Evolutionary conservation across 345 rosid species (phyloP).

Genomic region (Syzygium aromaticum): DNA sequence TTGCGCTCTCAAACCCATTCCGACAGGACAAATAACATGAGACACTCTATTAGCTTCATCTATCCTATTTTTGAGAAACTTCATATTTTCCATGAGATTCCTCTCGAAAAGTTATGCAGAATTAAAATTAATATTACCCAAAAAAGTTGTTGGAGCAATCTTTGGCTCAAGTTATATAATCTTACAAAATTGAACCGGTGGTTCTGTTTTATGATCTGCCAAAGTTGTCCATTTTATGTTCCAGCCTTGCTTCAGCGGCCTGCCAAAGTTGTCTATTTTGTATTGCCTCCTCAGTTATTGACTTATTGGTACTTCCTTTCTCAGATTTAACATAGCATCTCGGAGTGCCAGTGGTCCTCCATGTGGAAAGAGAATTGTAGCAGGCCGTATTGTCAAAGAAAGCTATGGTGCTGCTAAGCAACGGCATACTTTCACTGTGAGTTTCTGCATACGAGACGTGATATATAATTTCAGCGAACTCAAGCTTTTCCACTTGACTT

Average conservation of each 20-base stretch:
- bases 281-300: background rate
- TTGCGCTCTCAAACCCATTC: background rate
- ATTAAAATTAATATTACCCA: too few relatives aligned
- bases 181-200: background rate
- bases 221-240: background rate
- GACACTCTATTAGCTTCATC: background rate
- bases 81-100: background rate
- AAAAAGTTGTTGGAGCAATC: background rate
- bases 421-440: conserved; percentile 69
- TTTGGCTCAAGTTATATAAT: background rate
- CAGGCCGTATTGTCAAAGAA: conserved; percentile 50
- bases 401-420: conserved; percentile 66
- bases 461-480: background rate
- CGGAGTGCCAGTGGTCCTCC: conserved; percentile 51
- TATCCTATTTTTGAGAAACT: background rate
- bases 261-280: too few relatives aligned
- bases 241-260: background rate
- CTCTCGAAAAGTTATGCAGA: background rate
- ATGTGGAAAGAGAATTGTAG: conserved; percentile 38
- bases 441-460: background rate
- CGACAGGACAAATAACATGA: background rate
- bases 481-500: background rate
- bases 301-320: background rate
- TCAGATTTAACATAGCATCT: conserved; percentile 41
- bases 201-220: background rate